phyloP scores from a whole-genome alignment of 208 protist genomes.

The Trypanosoma caninum region DNA sequence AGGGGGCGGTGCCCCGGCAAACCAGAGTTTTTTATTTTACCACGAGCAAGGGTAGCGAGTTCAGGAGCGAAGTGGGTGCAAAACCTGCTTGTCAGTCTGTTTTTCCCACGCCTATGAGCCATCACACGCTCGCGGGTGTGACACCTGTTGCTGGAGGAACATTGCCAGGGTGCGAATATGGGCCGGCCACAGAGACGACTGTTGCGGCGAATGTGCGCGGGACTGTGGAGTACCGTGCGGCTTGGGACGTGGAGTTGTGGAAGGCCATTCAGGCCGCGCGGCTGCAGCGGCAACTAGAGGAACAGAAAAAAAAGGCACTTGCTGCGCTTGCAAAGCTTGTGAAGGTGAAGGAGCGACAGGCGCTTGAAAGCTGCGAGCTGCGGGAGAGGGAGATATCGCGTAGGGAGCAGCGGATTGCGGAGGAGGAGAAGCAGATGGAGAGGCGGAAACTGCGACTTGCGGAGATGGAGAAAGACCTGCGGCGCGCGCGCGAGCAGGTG shows the following conservation, averaged over 20 bases:
- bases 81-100: no score
- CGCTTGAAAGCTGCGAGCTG: conserved; percentile 20
- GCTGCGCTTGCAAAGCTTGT: conserved; percentile 33
- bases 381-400: conserved; percentile 28
- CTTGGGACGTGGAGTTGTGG: conserved; percentile 89
- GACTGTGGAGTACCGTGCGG: conserved; percentile 79
- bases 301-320: conserved; percentile 36
- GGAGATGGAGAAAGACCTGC: conserved; percentile 58
- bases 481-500: conserved; percentile 53
- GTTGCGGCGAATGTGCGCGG: conserved; percentile 45
- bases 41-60: not conserved
- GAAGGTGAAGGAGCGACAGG: conserved; percentile 36
- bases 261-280: conserved; percentile 70
- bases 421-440: conserved; percentile 38
- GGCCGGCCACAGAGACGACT: not conserved
- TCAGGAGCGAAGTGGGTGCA: not conserved
- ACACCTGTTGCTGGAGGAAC: not conserved
- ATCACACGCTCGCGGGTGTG: not conserved
- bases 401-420: conserved; percentile 32
- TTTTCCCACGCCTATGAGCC: not conserved
- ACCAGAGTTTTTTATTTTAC: not conserved
- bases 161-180: not conserved
- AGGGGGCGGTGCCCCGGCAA: no score
- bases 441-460: conserved; percentile 31
- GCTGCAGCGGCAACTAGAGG: conserved; percentile 58